Evolutionary conservation across 768 basidiomycete genomes (phyloP).

Genomic region (Hygrophoropsis aurantiaca): DNA sequence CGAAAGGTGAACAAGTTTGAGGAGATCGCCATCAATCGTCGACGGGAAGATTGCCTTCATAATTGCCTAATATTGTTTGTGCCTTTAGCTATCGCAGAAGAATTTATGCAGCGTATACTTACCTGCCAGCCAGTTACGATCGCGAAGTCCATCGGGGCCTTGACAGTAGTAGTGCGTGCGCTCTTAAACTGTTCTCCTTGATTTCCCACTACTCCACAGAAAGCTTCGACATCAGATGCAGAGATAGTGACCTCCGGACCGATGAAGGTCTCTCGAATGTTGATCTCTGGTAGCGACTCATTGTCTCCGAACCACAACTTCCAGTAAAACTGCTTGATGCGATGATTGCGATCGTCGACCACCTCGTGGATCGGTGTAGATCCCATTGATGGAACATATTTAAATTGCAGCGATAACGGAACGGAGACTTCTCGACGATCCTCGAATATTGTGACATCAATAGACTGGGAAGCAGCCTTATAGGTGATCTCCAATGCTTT

Average conservation of each 20-base stretch:
- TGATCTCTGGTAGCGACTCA: constrained; percentile 71
- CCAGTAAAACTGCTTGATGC: constrained; percentile 99
- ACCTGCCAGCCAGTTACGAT: constrained; percentile 99
- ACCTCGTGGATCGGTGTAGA: constrained; percentile 94
- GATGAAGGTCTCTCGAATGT: constrained; percentile 78
- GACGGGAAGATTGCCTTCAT: constrained; percentile 97
- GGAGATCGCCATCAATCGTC: constrained; percentile 87
- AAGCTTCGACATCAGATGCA: constrained; percentile 75
- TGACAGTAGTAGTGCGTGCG: constrained; percentile 60
- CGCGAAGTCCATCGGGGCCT: constrained; percentile 98
- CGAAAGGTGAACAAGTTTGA: constrained; percentile 95
- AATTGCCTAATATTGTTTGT: constrained; percentile 69
- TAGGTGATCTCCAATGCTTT: constrained; percentile 80
- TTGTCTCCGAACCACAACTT: constrained; percentile 95
- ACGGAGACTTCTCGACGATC: constrained; percentile 76
- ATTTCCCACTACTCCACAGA: constrained; percentile 93
- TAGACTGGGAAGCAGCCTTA: constrained; percentile 47
- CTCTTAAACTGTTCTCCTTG: constrained; percentile 89
- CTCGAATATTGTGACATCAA: constrained; percentile 78
- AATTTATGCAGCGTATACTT: constrained; percentile 24
- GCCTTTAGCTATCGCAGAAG: background rate
- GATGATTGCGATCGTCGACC: constrained; percentile 74
- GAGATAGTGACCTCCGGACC: constrained; percentile 86
- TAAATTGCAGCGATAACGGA: constrained; percentile 79
- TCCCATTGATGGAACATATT: constrained; percentile 84